phyloP scores from a whole-genome alignment of 176 grass and related monocot species.

The Oryza punctata region DNA sequence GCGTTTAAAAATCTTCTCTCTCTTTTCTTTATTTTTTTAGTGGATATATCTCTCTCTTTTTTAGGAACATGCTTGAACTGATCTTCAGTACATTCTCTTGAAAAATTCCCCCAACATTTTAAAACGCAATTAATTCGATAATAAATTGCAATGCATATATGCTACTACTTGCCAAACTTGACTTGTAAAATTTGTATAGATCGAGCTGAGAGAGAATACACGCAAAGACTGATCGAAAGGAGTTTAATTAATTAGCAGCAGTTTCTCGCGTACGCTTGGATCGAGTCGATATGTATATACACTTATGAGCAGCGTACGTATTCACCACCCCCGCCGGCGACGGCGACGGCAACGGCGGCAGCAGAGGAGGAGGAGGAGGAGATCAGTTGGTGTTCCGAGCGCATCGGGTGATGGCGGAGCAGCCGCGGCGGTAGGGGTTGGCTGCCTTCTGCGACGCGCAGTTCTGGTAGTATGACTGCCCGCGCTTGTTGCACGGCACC shows the following conservation, averaged over 20 bases:
- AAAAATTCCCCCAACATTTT: no score
- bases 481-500: conserved; percentile 71
- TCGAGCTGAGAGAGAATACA: background rate
- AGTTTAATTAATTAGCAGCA: background rate
- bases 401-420: conserved; percentile 79
- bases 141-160: no score
- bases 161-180: background rate
- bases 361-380: no score
- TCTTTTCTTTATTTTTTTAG: no score
- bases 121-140: no score
- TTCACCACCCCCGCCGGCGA: no score
- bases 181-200: background rate
- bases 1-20: no score
- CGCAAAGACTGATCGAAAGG: background rate
- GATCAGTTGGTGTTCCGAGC: conserved; percentile 49
- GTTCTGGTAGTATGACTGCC: conserved; percentile 74
- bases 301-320: no score
- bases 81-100: no score
- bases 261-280: background rate
- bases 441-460: conserved; percentile 31
- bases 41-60: no score
- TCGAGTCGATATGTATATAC: no score
- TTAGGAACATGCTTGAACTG: no score
- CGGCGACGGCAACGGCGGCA: background rate
- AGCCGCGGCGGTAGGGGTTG: conserved; percentile 79